Percentiles rank a stretch among this genome's conserved stretches.
Evolutionary conservation across 164 flowering plant genomes (phyloP).

Genomic region (Cinnamomum micranthum): DNA sequence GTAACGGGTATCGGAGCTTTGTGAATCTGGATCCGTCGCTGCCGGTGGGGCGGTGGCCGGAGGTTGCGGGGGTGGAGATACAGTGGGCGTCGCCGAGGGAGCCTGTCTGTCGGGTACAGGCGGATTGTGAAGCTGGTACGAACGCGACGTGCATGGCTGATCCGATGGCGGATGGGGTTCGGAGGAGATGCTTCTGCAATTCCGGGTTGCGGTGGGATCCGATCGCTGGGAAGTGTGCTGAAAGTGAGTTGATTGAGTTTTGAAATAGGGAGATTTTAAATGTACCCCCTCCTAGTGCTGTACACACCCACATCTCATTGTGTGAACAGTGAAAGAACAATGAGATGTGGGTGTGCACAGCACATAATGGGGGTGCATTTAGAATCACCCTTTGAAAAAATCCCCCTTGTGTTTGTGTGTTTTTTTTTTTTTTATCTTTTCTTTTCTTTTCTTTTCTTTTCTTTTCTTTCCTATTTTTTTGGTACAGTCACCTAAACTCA

Average conservation of each 20-base stretch:
- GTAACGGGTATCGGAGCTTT: slow-evolving; percentile 48
- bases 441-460: too few relatives aligned
- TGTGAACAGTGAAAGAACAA: too few relatives aligned
- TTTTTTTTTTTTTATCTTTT: too few relatives aligned
- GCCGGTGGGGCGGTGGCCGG: slow-evolving; percentile 43
- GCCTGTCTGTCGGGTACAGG: slow-evolving; percentile 32
- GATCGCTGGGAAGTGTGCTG: slow-evolving; percentile 30
- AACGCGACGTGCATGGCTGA: slow-evolving; percentile 43
- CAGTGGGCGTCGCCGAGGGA: slow-evolving; percentile 49
- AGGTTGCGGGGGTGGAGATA: slow-evolving; percentile 47
- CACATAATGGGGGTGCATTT: too few relatives aligned
- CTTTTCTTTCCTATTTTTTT: too few relatives aligned
- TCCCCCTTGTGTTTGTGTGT: too few relatives aligned
- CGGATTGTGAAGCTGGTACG: slow-evolving; percentile 32
- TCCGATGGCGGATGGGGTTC: slow-evolving; percentile 12
- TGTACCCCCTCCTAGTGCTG: too few relatives aligned
- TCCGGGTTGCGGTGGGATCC: slow-evolving; percentile 47
- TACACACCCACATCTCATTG: too few relatives aligned
- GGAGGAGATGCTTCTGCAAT: slow-evolving; percentile 44
- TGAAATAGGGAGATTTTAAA: too few relatives aligned
- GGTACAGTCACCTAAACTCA: too few relatives aligned
- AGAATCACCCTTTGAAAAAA: too few relatives aligned
- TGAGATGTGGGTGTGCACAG: too few relatives aligned
- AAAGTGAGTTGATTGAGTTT: slow-evolving; percentile 24
- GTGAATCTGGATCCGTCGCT: slow-evolving; percentile 32